Evolutionary conservation across 1,139 yeast genomes (phyloP).

Genomic region (Diutina sp.): DNA sequence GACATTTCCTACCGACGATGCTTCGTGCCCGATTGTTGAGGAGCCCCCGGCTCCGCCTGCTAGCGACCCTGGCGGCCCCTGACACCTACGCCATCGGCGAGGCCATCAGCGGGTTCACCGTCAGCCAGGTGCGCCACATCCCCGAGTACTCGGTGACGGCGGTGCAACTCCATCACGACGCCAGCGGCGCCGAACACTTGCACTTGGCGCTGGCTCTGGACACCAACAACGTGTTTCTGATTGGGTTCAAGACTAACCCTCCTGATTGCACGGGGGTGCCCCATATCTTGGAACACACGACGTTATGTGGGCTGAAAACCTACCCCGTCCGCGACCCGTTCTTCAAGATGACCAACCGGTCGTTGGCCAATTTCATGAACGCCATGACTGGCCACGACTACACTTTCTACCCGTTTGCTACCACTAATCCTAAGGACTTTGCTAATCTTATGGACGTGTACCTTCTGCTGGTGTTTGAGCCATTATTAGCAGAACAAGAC

Average conservation of each 20-base stretch:
- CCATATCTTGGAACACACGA: constrained; percentile 89
- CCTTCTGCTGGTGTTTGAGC: constrained; percentile 76
- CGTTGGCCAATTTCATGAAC: constrained; percentile 87
- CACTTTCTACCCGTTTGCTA: constrained; percentile 92
- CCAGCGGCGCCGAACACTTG: constrained; percentile 68
- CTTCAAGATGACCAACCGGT: constrained; percentile 88
- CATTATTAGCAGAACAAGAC: constrained; percentile 66
- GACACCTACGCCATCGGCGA: constrained; percentile 46
- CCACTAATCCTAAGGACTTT: constrained; percentile 76
- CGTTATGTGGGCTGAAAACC: constrained; percentile 82
- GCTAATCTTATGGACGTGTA: constrained; percentile 80
- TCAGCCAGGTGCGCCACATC: constrained; percentile 50
- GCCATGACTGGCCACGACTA: constrained; percentile 98
- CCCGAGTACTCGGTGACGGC: constrained; percentile 38
- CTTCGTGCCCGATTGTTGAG: not conserved
- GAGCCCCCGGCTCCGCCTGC: not conserved
- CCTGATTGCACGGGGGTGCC: constrained; percentile 93
- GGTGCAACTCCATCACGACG: constrained; percentile 7
- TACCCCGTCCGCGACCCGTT: constrained; percentile 96
- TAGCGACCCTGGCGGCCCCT: constrained; percentile 2
- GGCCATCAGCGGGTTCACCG: constrained; percentile 48
- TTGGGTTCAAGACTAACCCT: constrained; percentile 89
- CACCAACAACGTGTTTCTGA: constrained; percentile 73
- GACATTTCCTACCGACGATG: not conserved
- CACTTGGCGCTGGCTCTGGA: constrained; percentile 73